These are phyloP conservation scores for Chlamydomonas urium DNA, from an alignment of 139 green algal species.

Conservation along the genomic window DNA sequence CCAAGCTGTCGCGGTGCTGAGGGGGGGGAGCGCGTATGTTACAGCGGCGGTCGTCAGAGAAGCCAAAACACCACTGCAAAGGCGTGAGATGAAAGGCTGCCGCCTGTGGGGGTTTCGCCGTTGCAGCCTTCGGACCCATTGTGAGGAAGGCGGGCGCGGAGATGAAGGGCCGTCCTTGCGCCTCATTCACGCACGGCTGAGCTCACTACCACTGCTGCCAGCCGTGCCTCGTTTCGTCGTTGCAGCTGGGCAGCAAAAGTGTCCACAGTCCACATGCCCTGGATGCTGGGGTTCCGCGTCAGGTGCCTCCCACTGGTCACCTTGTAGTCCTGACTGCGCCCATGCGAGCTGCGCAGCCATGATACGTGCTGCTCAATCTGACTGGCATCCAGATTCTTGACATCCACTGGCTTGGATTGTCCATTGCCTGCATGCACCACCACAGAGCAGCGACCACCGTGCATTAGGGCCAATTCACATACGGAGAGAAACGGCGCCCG, in stretches of 20 bases:
- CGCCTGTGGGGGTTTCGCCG: background rate
- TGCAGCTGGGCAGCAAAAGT: conserved; percentile 26
- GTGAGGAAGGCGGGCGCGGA: too few species aligned
- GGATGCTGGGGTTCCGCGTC: conserved; percentile 21
- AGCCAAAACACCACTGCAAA: too few species aligned
- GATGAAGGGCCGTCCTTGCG: too few species aligned
- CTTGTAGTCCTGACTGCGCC: conserved; percentile 30
- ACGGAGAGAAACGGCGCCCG: background rate
- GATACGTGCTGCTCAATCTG: conserved; percentile 28
- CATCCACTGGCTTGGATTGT: conserved; percentile 30
- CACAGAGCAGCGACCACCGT: background rate
- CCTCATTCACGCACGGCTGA: too few species aligned
- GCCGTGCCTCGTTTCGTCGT: conserved; percentile 15
- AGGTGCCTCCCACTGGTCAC: conserved; percentile 23
- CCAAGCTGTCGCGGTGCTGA: too few species aligned
- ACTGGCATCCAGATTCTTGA: conserved; percentile 26
- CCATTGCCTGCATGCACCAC: conserved; percentile 25
- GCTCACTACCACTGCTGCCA: too few species aligned
- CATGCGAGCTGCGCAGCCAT: conserved; percentile 32
- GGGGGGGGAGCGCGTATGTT: too few species aligned
- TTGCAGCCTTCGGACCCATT: too few species aligned
- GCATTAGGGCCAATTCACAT: background rate
- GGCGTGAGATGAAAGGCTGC: background rate
- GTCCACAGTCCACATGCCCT: conserved; percentile 27
- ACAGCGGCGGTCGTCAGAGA: too few species aligned